These are phyloP conservation scores for Chytridium lagenaria DNA, from an alignment of 371 early-diverging fungal species.

Conservation along the genomic window DNA sequence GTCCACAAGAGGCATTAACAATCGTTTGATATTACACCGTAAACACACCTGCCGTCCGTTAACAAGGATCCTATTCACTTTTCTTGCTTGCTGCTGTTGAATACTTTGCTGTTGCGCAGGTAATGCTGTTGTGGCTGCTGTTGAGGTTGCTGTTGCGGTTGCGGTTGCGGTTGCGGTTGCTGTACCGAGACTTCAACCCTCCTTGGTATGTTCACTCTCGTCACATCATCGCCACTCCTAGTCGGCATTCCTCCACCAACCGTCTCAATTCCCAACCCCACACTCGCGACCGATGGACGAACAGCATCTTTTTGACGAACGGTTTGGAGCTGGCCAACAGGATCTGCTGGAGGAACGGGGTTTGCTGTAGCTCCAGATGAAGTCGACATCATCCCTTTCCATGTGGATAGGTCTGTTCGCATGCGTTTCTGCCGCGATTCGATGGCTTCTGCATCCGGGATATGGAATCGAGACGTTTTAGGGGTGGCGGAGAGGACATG, in stretches of 20 bases:
- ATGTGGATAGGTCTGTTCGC: background rate
- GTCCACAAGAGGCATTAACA: no score
- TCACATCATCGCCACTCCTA: background rate
- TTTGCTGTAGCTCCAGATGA: background rate
- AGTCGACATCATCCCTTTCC: background rate
- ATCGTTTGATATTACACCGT: no score
- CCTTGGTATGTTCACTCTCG: background rate
- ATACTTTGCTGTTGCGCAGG: background rate
- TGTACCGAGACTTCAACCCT: no score
- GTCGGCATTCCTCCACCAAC: background rate
- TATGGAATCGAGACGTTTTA: no score
- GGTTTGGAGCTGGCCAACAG: background rate
- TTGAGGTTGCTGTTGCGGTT: background rate
- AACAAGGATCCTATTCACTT: constrained; percentile 8
- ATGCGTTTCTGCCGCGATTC: background rate
- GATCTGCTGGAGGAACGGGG: background rate
- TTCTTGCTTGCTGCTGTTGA: constrained; percentile 13
- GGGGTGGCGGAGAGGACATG: no score
- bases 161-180: background rate
- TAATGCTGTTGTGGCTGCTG: background rate
- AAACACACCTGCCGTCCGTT: constrained; percentile 13
- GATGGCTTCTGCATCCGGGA: background rate
- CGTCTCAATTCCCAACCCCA: no score
- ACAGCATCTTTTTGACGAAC: no score
- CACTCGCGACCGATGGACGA: no score